These are phyloP conservation scores for Metschnikowia shivogae DNA, from an alignment of 805 yeast genomes.

Conservation along the genomic window DNA sequence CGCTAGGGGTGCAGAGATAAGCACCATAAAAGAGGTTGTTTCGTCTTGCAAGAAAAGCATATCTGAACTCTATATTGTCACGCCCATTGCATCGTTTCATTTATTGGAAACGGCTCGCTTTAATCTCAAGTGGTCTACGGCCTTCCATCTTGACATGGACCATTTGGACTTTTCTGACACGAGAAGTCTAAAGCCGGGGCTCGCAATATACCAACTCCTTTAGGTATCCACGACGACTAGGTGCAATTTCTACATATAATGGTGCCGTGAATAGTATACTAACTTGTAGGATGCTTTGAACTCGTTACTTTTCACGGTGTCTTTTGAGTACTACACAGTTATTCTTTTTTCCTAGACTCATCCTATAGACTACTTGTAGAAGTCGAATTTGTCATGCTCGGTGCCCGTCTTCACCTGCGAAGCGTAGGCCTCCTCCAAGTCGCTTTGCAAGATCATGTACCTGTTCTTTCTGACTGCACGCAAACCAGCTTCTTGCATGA, in stretches of 20 bases:
- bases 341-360: background rate
- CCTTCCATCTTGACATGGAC: constrained; percentile 65
- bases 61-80: constrained; percentile 25
- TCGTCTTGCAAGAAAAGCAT: constrained; percentile 7
- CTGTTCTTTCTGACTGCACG: constrained; percentile 98
- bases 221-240: background rate
- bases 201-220: constrained; percentile 47
- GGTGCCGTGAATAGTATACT: no score
- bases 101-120: constrained; percentile 42
- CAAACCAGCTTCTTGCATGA: constrained; percentile 99
- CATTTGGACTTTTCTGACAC: constrained; percentile 55
- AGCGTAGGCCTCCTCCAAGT: constrained; percentile 96
- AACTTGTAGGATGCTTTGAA: no score
- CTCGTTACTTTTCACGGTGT: no score
- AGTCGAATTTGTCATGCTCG: constrained; percentile 96
- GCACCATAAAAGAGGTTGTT: constrained; percentile 20
- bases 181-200: constrained; percentile 56
- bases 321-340: no score
- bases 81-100: constrained; percentile 39
- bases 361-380: constrained; percentile 62
- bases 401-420: constrained; percentile 93
- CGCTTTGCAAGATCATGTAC: constrained; percentile 92
- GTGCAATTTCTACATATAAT: no score
- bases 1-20: constrained; percentile 44
- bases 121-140: constrained; percentile 27